These are phyloP conservation scores for Scleromitrula shiraiana DNA, from an alignment of 2,329 filamentous ascomycete genomes.

Conservation along the genomic window DNA sequence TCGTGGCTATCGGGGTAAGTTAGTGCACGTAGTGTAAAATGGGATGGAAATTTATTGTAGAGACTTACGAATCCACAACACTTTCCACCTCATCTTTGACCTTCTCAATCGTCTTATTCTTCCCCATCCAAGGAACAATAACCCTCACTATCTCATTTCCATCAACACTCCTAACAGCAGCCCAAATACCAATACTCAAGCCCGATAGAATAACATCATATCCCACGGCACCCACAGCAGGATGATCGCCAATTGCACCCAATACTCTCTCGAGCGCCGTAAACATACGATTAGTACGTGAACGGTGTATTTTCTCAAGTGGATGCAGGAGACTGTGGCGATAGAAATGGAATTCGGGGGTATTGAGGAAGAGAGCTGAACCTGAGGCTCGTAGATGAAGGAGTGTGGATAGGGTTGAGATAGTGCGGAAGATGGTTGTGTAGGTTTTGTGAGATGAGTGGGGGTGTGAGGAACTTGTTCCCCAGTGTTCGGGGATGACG, in stretches of 20 bases:
- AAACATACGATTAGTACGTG: conserved; percentile 38
- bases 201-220: conserved; percentile 51
- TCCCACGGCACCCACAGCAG: conserved; percentile 47
- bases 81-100: background rate
- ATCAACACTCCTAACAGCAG: conserved; percentile 45
- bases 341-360: conserved; percentile 40
- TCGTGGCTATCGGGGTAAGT: background rate
- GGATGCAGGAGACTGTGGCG: conserved; percentile 40
- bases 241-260: conserved; percentile 46
- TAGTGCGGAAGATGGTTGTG: conserved; percentile 39
- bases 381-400: conserved; percentile 40
- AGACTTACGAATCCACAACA: background rate
- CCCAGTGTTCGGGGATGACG: conserved; percentile 42
- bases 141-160: conserved; percentile 40
- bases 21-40: background rate
- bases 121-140: conserved; percentile 29
- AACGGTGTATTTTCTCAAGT: conserved; percentile 38
- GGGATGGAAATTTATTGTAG: too few relatives aligned
- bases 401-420: conserved; percentile 37
- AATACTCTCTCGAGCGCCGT: conserved; percentile 39
- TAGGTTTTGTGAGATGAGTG: conserved; percentile 35
- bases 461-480: conserved; percentile 36
- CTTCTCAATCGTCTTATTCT: background rate
- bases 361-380: conserved; percentile 38
- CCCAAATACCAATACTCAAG: conserved; percentile 48